A percentile compares a stretch with the other conserved stretches of the same genome.
Conservation (phyloP, 192 early-diverging fungal species). For the Gaertneriomyces semiglobifer region DNA sequence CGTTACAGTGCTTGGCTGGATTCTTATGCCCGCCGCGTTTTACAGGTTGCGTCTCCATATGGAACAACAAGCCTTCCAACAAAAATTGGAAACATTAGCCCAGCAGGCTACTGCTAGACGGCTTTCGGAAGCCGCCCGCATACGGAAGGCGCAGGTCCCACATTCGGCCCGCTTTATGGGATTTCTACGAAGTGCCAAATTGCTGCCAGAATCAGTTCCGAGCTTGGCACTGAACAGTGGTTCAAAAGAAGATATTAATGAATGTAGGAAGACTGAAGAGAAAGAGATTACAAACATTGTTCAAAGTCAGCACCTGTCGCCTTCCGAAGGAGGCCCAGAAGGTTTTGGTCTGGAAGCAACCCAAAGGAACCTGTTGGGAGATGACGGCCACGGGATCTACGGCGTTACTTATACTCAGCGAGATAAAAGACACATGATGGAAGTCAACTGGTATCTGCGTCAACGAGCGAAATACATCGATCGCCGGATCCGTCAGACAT, state of each 20-base stretch:
- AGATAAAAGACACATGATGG: not conserved
- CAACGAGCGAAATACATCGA: not conserved
- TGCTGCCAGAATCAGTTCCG: too few species aligned
- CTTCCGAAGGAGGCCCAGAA: not conserved
- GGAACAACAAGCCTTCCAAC: not conserved
- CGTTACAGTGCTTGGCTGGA: not conserved
- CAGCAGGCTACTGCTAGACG: not conserved
- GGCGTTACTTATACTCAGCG: not conserved
- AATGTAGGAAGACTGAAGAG: not conserved
- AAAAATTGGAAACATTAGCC: not conserved
- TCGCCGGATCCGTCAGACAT: not conserved
- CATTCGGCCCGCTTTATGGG: too few species aligned
- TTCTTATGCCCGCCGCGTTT: not conserved
- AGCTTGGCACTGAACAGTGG: too few species aligned
- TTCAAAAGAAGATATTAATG: not conserved
- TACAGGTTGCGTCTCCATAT: conserved; percentile 1
- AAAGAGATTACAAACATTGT: not conserved
- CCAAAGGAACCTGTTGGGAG: not conserved
- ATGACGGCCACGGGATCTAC: not conserved
- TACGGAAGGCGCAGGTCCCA: too few species aligned
- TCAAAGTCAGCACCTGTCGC: not conserved
- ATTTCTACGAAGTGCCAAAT: too few species aligned
- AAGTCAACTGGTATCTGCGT: conserved; percentile 10
- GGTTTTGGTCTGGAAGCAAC: not conserved
- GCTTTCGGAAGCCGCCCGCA: too few species aligned